Percentiles rank a stretch among this genome's conserved stretches.
phyloP scores from a whole-genome alignment of 371 early-diverging fungal genomes.

The Lichtheimia ornata region DNA sequence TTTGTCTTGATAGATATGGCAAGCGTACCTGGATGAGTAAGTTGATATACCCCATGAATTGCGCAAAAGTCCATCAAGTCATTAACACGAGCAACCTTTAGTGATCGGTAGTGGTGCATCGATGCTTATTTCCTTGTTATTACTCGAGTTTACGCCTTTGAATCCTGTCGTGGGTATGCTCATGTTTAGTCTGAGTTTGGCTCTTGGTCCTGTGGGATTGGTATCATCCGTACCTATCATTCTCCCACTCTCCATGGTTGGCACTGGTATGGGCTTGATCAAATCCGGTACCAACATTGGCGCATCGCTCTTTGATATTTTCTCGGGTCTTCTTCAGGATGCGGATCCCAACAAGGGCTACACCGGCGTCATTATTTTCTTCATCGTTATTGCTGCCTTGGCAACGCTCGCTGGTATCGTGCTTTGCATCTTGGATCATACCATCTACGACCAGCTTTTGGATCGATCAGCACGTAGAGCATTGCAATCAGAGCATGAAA shows the following conservation, averaged over 20 bases:
- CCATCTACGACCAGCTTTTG: slow-evolving; percentile 47
- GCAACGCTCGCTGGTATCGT: slow-evolving; percentile 43
- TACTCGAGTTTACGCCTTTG: slow-evolving; percentile 55
- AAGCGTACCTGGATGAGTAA: slow-evolving; percentile 61
- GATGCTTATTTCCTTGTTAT: slow-evolving; percentile 47
- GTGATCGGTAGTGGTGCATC: slow-evolving; percentile 53
- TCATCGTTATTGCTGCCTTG: slow-evolving; percentile 43
- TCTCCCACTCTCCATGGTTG: slow-evolving; percentile 57
- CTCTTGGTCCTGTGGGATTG: slow-evolving; percentile 67
- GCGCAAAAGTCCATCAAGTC: too few species aligned
- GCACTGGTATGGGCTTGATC: slow-evolving; percentile 72
- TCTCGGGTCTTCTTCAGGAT: slow-evolving; percentile 68
- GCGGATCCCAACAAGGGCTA: slow-evolving; percentile 46
- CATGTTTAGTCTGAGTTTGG: slow-evolving; percentile 63
- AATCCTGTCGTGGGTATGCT: slow-evolving; percentile 63
- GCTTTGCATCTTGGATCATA: slow-evolving; percentile 42
- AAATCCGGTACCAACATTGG: slow-evolving; percentile 71
- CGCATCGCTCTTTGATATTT: slow-evolving; percentile 64
- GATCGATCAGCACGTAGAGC: slow-evolving; percentile 30
- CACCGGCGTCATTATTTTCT: slow-evolving; percentile 57
- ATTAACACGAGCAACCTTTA: slow-evolving; percentile 2
- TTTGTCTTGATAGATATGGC: slow-evolving; percentile 63
- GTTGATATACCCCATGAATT: slow-evolving; percentile 5
- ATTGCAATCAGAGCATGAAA: slow-evolving; percentile 4
- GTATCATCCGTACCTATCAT: slow-evolving; percentile 70